Evolutionary conservation across 352 stramenopile genomes (phyloP).

Genomic region (Globisporangium uncinulatum): DNA sequence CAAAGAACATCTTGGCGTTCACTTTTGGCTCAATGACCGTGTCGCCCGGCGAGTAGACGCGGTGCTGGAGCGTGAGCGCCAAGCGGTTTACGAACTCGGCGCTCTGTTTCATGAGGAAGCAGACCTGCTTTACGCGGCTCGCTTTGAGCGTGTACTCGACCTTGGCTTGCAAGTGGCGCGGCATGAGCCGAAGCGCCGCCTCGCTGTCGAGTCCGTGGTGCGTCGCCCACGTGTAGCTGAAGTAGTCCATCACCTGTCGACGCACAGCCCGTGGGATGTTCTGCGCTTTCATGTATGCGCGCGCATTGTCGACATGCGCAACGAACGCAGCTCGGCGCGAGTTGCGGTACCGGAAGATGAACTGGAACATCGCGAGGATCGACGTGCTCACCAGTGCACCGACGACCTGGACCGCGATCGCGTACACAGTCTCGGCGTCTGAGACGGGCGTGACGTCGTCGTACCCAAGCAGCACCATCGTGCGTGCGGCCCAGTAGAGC

Average conservation of each 20-base stretch:
- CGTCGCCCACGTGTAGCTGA: constrained; percentile 57
- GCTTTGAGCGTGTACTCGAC: constrained; percentile 59
- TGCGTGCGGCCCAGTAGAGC: constrained; percentile 55
- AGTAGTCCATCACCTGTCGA: constrained; percentile 54
- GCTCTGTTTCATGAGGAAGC: constrained; percentile 64
- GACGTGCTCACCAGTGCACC: constrained; percentile 52
- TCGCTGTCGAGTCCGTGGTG: constrained; percentile 62
- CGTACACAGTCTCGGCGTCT: constrained; percentile 49
- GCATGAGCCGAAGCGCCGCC: constrained; percentile 45
- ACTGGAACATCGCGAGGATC: constrained; percentile 58
- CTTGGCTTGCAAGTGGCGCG: constrained; percentile 61
- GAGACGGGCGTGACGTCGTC: constrained; percentile 61
- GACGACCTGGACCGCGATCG: constrained; percentile 33
- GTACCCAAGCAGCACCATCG: constrained; percentile 55
- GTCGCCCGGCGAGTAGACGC: constrained; percentile 53
- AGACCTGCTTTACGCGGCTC: constrained; percentile 57
- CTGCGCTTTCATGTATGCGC: constrained; percentile 69
- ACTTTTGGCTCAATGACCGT: constrained; percentile 68
- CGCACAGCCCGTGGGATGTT: constrained; percentile 44
- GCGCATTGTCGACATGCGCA: constrained; percentile 58
- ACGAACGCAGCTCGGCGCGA: constrained; percentile 39
- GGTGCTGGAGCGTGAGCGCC: constrained; percentile 34
- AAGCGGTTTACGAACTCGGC: constrained; percentile 66
- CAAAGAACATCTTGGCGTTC: constrained; percentile 74
- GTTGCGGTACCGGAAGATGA: constrained; percentile 69